These are phyloP conservation scores for Ettlia oleoabundans DNA, from an alignment of 139 green algal genomes.

Conservation along the genomic window DNA sequence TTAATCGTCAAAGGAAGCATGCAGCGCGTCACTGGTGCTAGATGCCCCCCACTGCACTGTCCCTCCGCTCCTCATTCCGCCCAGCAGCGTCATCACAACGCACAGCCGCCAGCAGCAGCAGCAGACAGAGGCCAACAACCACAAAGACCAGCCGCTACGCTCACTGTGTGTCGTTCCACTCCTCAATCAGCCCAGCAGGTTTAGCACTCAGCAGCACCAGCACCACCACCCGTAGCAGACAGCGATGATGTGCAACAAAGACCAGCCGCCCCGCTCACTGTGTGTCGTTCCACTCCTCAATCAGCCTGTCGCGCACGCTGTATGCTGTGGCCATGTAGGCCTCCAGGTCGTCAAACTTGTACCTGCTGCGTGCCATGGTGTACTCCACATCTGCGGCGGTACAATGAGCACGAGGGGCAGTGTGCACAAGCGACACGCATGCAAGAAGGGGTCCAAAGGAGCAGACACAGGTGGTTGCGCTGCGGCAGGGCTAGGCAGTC, in stretches of 20 bases:
- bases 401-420: neutral
- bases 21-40: too few relatives aligned
- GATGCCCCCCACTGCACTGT: too few relatives aligned
- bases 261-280: constrained; percentile 8
- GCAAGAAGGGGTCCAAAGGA: too few relatives aligned
- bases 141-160: neutral
- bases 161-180: too few relatives aligned
- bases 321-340: constrained; percentile 93
- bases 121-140: neutral
- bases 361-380: constrained; percentile 92
- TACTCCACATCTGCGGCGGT: constrained; percentile 90
- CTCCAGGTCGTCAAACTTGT: constrained; percentile 96
- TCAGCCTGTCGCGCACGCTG: constrained; percentile 92
- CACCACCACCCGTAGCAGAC: neutral
- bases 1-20: too few relatives aligned
- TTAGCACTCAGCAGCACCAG: neutral
- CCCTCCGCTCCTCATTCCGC: too few relatives aligned
- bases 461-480: too few relatives aligned
- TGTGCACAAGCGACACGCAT: neutral
- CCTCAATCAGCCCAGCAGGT: too few relatives aligned
- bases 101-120: neutral
- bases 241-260: too few relatives aligned
- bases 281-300: constrained; percentile 99
- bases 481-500: too few relatives aligned
- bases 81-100: neutral